A percentile compares a stretch with the other conserved stretches of the same genome.
Conservation (phyloP, 352 stramenopile genomes). For the Globisporangium uncinulatum region DNA sequence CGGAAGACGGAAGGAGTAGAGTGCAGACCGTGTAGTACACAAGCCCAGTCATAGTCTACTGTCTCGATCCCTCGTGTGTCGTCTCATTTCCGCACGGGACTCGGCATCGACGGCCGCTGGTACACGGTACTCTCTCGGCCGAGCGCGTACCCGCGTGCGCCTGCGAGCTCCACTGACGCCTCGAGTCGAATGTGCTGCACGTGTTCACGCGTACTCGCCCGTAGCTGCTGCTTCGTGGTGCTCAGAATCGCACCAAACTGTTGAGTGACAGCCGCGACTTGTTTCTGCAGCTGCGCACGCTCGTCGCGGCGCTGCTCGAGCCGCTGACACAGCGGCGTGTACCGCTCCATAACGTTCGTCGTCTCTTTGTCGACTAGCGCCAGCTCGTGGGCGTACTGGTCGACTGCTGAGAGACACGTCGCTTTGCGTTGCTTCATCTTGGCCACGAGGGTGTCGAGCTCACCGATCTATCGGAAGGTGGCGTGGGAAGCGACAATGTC, state of each 20-base stretch:
- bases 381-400: constrained; percentile 53
- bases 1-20: too few relatives aligned
- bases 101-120: constrained; percentile 25
- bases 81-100: constrained; percentile 8
- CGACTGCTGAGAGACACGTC: constrained; percentile 40
- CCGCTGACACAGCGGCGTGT: constrained; percentile 52
- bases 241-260: constrained; percentile 67
- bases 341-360: constrained; percentile 57
- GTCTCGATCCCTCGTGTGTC: background rate
- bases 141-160: constrained; percentile 44
- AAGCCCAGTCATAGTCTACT: background rate
- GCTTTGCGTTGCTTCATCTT: constrained; percentile 61
- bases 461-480: constrained; percentile 33
- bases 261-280: constrained; percentile 36
- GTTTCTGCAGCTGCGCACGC: constrained; percentile 32
- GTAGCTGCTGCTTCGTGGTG: constrained; percentile 52
- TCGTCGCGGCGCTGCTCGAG: constrained; percentile 52
- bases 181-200: constrained; percentile 59
- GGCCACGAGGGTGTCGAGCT: constrained; percentile 70
- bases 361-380: constrained; percentile 56
- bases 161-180: constrained; percentile 40
- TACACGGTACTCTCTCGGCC: constrained; percentile 59
- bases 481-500: too few relatives aligned
- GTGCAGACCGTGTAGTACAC: too few relatives aligned
- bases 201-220: constrained; percentile 45